Evolutionary conservation across 768 basidiomycete species (phyloP), one percentile per base, ranked within the genome.

Genomic region (Suillus subaureus): DNA sequence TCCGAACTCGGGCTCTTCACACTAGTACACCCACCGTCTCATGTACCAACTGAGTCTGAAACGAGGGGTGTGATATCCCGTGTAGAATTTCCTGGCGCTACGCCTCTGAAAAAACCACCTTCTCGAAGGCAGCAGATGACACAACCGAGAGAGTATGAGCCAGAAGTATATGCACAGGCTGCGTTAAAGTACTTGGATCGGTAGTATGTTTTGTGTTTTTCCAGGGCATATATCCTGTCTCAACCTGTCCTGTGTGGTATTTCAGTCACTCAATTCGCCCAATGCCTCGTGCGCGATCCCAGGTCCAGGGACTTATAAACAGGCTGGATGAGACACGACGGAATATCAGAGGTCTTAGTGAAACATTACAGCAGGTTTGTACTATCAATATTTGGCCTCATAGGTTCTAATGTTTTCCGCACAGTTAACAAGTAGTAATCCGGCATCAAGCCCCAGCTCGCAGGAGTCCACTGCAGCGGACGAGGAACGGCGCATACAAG

Each of bases 1-100:
- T 87, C 91, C 6, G 92, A 94, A 72, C 83, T 92, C 33, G 92
- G 92, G 43, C 85, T 94, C 31, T 93, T 93, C 77, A 87, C 83
- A 8, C 82, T 92, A 61, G 79, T 84, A 2, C 72, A 76, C 6
- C 76, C 73, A 47, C 75, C 70, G 42, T 65, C 65, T 21, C 58
- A 62, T n/a, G 45, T 68, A 1, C 62, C 71, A 23, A 76, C 75
- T 33, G 76, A 76, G 13, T 76, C 72, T 40, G 81, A 81, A 39
- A 70, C 74, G 0, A 71, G 81, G 3, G 74, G 75, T 45, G 79
- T 87, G 70, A 80, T 93, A 42, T 79, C 85, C 15, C 89, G 92
- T 62, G 84, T 84, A 26, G 84, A 87, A 66, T 90, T 92, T 70
- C 79, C 83, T 55, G 89, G 87, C 7, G 89, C 92, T 2, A 92